Base-by-base conservation (phyloP, 1,139 yeast species). In the Candida frijolesensis region DNA sequence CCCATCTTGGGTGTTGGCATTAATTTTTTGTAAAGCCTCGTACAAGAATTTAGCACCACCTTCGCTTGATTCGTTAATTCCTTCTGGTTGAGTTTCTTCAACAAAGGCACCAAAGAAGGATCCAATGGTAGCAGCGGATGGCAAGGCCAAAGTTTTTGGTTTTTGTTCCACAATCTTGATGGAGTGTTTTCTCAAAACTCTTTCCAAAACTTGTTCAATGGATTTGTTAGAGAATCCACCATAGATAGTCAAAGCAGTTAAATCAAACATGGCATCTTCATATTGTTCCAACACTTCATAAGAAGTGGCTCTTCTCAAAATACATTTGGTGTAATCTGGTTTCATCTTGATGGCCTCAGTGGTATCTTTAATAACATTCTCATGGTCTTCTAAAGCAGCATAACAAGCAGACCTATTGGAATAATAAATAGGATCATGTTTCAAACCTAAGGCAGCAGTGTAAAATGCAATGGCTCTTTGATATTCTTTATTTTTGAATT, bases 341-440 rank as follows among this genome's bases (percentile, higher is more conserved):
- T 91, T 88, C 62, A 92, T 72, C 59, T 83, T 80, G 61, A 95
- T 80, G 38, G 99, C 99, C 56, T 79, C 82, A 30, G 96, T 83
- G 52, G 97, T 87, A 67, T 90, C 97, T 60, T 84, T 89, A 57
- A 95, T 80, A 44, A 91, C 97, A 64, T 89, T 85, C 60, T 88
- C 89, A 64, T 82, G 85, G 57, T 91, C 83, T 54, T 84, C 82
- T 59, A 89, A 76, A 16, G 96, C 89, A 50, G 91, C 88, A 71
- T 89, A 89, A 72, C 97, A 94, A 16, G 99, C 99, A 25, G 97
- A 91, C 71, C 96, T 83, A 76, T 92, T 92, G 54, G 97, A 90
- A 73, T 87, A 92, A 72, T 82, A 94, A 42, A 92, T 88, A 14
- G 97, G 92, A 68, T 94, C 97, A 57, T 78, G 71, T 64, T 85